Evolutionary conservation across 2,329 filamentous ascomycete genomes (phyloP), one percentile per base, ranked within the genome.

Genomic region (Ophiostoma piceae): DNA sequence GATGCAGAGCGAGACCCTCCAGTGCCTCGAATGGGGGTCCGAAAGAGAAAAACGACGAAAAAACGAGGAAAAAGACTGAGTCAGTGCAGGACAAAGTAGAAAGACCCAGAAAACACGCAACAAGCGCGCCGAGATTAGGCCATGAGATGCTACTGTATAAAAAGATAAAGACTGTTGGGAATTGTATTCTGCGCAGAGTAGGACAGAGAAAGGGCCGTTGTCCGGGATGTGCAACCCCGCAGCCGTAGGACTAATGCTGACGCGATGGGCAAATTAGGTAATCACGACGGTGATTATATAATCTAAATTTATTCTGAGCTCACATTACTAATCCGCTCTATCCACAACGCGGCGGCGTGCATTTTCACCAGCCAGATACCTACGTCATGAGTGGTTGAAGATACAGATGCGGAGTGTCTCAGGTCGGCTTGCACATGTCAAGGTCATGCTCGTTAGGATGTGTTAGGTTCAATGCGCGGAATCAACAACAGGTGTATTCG

Each of bases 81-180:
- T 39, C 19, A 35, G n/a, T 41, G 62, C 62, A 65, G 62, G 62
- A 39, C 19, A 41, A 64, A 22, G 62, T 65, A 65, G 62, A 65
- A 65, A 65, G 35, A 39, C 19, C 62, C 62, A 22, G 35, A 39
- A 65, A 65, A 65, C 32, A 9, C 19, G 32, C 32, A 22, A 39
- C 62, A 65, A 65, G 62, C 62, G 62, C 62, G 62, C 62, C 62
- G 62, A 65, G 19, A 26, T 65, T 41, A 39, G 62, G 62, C 62
- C 62, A 65, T 65, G 35, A 19, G 57, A 29, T 62, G 57, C 22
- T 62, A 32, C 57, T 60, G 57, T 60, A 60, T 57, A 11, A 57
- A 26, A 57, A 57, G 51, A 14, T 14, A 41, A 41, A 41, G 43
- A 47, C 16, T 47, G 51, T 57, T 57, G 51, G n/a, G 51, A 57